Percentiles rank a stretch among this genome's conserved stretches.
Evolutionary conservation across 768 basidiomycete species (phyloP).

Genomic region (Hygrophoropsis aurantiaca): DNA sequence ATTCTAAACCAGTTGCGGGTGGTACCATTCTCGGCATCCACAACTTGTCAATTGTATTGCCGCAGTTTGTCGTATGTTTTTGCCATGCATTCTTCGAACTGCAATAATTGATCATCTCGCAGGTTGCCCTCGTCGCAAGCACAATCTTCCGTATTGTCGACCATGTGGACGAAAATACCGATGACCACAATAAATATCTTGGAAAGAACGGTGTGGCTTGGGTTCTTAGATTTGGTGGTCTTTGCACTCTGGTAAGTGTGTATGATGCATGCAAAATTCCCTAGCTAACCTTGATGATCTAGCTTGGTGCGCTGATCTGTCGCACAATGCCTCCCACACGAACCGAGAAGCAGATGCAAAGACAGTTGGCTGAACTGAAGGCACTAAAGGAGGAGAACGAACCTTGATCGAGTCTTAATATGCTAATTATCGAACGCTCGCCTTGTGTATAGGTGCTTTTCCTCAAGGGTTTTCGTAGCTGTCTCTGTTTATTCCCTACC

Average conservation of each 20-base stretch:
- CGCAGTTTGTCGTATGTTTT: conserved; percentile 82
- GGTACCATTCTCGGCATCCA: conserved; percentile 95
- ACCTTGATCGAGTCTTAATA: conserved; percentile 30
- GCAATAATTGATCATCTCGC: conserved; percentile 11
- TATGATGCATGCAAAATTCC: conserved; percentile 2
- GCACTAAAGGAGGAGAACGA: conserved; percentile 62
- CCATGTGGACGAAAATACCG: conserved; percentile 42
- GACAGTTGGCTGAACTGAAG: conserved; percentile 78
- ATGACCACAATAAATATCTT: conserved; percentile 56
- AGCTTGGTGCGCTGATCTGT: conserved; percentile 73
- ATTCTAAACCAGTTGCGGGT: conserved; percentile 62
- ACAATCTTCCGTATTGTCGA: conserved; percentile 84
- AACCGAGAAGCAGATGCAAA: conserved; percentile 87
- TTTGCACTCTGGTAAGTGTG: conserved; percentile 65
- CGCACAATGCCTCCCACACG: conserved; percentile 86
- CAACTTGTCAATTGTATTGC: conserved; percentile 92
- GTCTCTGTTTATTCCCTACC: too few species aligned
- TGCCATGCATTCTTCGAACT: neutral
- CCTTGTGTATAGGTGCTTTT: neutral
- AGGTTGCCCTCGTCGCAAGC: conserved; percentile 87
- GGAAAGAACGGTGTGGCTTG: conserved; percentile 92
- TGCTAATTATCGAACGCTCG: too few species aligned
- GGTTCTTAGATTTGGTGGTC: conserved; percentile 90
- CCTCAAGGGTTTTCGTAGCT: conserved; percentile 3
- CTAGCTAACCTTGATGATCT: neutral